Evolutionary conservation across 1,139 yeast genomes (phyloP).

Genomic region (Lodderomyces metapsilosis): DNA sequence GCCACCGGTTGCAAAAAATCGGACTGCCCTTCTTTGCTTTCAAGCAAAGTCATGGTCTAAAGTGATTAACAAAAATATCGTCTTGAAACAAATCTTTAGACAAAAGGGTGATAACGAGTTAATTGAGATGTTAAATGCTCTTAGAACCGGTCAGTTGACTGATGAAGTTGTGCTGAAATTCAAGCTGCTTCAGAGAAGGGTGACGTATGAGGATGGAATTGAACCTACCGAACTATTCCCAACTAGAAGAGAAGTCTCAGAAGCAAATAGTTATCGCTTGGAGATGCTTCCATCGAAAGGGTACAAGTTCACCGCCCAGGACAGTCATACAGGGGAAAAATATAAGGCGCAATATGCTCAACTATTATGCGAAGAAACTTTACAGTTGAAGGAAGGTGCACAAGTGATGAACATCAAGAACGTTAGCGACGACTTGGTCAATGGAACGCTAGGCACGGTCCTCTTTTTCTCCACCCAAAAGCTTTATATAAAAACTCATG

Average conservation of each 20-base stretch:
- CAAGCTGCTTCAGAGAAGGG: conserved; percentile 47
- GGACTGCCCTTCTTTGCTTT: conserved; percentile 50
- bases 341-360: conserved; percentile 35
- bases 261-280: conserved; percentile 61
- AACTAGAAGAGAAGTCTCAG: conserved; percentile 69
- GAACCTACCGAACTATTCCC: conserved; percentile 82
- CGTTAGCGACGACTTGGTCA: conserved; percentile 44
- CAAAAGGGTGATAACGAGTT: conserved; percentile 68
- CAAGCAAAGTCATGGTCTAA: conserved; percentile 57
- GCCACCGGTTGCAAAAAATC: conserved; percentile 67
- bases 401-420: conserved; percentile 60
- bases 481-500: conserved; percentile 28
- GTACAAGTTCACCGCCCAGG: conserved; percentile 51
- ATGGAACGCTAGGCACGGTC: conserved; percentile 57
- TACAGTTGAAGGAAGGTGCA: conserved; percentile 55
- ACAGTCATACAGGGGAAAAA: conserved; percentile 27
- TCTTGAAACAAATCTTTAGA: conserved; percentile 66
- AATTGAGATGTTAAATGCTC: conserved; percentile 69
- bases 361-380: conserved; percentile 44
- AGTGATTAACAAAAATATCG: conserved; percentile 53
- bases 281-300: conserved; percentile 30
- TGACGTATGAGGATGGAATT: conserved; percentile 67
- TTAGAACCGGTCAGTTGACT: conserved; percentile 66
- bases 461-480: conserved; percentile 58
- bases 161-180: conserved; percentile 46